These are phyloP conservation scores for Trypanosoma platydactyli DNA, from an alignment of 208 protist genomes.

Conservation along the genomic window DNA sequence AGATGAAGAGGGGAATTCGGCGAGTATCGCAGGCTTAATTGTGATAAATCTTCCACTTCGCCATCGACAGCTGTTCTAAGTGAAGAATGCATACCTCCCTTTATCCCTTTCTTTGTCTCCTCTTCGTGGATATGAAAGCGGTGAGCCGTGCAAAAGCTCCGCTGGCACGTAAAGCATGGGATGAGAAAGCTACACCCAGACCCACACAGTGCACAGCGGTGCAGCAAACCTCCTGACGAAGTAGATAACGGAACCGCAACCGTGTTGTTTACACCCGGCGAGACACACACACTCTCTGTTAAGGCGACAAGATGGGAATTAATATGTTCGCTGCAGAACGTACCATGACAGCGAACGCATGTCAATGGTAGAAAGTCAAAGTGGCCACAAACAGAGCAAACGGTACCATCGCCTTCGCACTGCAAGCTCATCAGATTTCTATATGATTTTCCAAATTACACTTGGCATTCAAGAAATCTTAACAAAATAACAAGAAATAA, in stretches of 20 bases:
- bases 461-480: background rate
- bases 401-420: slow-evolving; percentile 46
- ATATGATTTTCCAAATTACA: background rate
- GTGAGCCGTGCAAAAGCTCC: slow-evolving; percentile 53
- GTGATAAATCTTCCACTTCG: background rate
- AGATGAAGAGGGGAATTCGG: slow-evolving; percentile 31
- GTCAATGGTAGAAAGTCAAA: slow-evolving; percentile 70
- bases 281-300: slow-evolving; percentile 2
- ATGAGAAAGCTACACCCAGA: slow-evolving; percentile 39
- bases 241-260: background rate
- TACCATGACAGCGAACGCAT: slow-evolving; percentile 51
- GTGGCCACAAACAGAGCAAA: slow-evolving; percentile 62
- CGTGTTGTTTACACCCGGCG: background rate
- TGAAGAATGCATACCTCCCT: background rate
- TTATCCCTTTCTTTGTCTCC: background rate
- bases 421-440: slow-evolving; percentile 55
- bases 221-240: background rate
- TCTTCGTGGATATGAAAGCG: slow-evolving; percentile 63
- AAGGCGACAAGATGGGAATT: slow-evolving; percentile 36
- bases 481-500: background rate
- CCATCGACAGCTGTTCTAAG: background rate
- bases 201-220: slow-evolving; percentile 37
- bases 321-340: slow-evolving; percentile 64
- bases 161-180: slow-evolving; percentile 42
- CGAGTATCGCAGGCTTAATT: slow-evolving; percentile 33